Evolutionary conservation across 768 basidiomycete genomes (phyloP).

Genomic region (Leccinum fibrillosum): DNA sequence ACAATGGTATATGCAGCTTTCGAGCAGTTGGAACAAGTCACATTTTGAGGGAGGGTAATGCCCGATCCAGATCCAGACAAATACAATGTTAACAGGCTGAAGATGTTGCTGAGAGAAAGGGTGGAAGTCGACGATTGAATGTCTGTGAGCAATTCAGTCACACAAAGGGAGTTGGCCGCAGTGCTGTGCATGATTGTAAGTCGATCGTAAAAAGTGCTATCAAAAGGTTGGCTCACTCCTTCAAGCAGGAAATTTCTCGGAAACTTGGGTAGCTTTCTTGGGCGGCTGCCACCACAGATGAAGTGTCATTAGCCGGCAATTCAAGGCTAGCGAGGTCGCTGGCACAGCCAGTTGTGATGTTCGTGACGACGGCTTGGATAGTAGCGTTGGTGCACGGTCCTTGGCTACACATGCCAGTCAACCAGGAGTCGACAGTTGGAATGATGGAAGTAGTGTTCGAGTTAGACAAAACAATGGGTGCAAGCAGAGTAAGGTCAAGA

Average conservation of each 20-base stretch:
- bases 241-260: slow-evolving; percentile 56
- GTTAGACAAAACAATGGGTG: slow-evolving; percentile 25
- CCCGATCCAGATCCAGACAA: slow-evolving; percentile 1
- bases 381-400: slow-evolving; percentile 58
- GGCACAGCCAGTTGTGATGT: slow-evolving; percentile 51
- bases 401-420: slow-evolving; percentile 51
- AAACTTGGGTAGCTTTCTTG: slow-evolving; percentile 55
- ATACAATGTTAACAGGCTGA: slow-evolving; percentile 8
- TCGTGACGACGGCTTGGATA: slow-evolving; percentile 50
- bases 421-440: slow-evolving; percentile 55
- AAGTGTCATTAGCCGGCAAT: slow-evolving; percentile 11
- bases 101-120: slow-evolving; percentile 19
- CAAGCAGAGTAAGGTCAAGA: slow-evolving; percentile 36
- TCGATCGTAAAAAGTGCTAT: neutral
- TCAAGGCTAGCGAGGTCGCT: slow-evolving; percentile 34
- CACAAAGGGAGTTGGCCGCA: slow-evolving; percentile 45
- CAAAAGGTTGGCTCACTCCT: slow-evolving; percentile 48
- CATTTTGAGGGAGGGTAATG: slow-evolving; percentile 30
- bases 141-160: slow-evolving; percentile 53
- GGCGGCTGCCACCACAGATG: slow-evolving; percentile 36
- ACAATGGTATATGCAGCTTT: slow-evolving; percentile 50
- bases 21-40: slow-evolving; percentile 52
- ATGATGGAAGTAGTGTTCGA: slow-evolving; percentile 33
- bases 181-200: slow-evolving; percentile 25
- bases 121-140: slow-evolving; percentile 38